Base-by-base conservation (phyloP, 306 rosid species). In the Alnus rubra region DNA sequence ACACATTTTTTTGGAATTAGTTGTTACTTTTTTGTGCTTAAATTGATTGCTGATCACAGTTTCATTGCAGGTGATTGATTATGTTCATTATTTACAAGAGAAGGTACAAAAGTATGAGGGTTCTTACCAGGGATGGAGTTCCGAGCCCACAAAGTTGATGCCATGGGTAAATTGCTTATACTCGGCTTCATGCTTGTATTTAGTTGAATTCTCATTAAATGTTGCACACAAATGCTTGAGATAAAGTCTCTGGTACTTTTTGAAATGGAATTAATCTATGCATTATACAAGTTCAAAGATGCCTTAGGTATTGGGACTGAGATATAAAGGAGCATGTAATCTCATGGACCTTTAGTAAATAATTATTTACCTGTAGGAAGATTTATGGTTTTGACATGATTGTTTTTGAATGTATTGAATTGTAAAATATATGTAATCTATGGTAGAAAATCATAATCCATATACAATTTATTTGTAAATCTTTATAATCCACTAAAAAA, bases 1-100 rank as follows among this genome's bases (percentile, higher is more conserved):
- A 44, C 53, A 39, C 52, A 64, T 19, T 14, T 69, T 37, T 52
- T 48, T 77, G 48, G 55, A 42, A 30, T 18, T 23, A 30, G 2
- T 75, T 80, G 68, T 39, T 53, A 4, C 7, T 15, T 14, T 73
- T 58, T n/a, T 51, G 18, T 47, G 16, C 12, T n/a, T 0, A 1
- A 15, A 4, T 69, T 55, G 52, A 68, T 31, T 75, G 42, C 63
- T 52, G 64, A 2, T 51, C 30, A 23, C 48, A 30, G 33, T 74
- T 69, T 59, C 51, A 81, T 31, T 68, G 80, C 92, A 96, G 99
- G 98, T 96, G 77, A 96, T 96, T 9, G 97, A 96, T 68, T 93
- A 93, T 84, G 99, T 96, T 80, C 99, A 91, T 63, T 89, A 85
- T 87, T 81, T 96, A 89, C 97, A 96, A 82, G 99, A 88, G 78